These are phyloP conservation scores for Saccharum officinarum DNA, from an alignment of 176 grass and related monocot species.

Conservation along the genomic window DNA sequence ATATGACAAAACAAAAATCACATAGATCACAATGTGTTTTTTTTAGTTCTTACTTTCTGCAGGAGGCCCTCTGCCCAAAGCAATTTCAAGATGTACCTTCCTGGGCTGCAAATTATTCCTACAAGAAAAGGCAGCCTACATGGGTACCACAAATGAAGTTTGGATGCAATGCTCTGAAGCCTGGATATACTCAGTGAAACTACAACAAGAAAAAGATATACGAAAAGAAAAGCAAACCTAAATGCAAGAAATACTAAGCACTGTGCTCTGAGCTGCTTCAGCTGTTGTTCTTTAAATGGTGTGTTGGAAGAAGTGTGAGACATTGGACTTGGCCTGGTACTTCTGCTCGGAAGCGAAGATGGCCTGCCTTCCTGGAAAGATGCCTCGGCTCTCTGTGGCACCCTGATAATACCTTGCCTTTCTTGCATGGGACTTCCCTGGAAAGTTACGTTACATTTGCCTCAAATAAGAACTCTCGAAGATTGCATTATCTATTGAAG, in stretches of 20 bases:
- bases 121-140: constrained; percentile 35
- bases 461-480: constrained; percentile 32
- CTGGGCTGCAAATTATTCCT: constrained; percentile 91
- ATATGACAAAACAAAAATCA: constrained; percentile 27
- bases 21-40: constrained; percentile 30
- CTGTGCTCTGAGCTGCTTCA: constrained; percentile 99
- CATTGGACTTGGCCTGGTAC: constrained; percentile 48
- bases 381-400: constrained; percentile 48
- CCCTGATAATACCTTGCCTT: constrained; percentile 54
- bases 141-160: constrained; percentile 29
- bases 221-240: constrained; percentile 46
- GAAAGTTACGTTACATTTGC: constrained; percentile 25
- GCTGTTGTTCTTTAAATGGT: constrained; percentile 94
- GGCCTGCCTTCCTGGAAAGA: constrained; percentile 52
- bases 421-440: constrained; percentile 82
- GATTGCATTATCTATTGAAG: constrained; percentile 9
- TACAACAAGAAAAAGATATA: not conserved
- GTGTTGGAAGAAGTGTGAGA: constrained; percentile 53
- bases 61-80: constrained; percentile 59
- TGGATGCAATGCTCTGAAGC: constrained; percentile 6
- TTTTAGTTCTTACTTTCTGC: constrained; percentile 71
- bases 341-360: constrained; percentile 47
- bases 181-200: not conserved
- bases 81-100: constrained; percentile 97
- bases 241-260: constrained; percentile 99